Conservation (phyloP, 202 grass and related monocot species). For the Eragrostis tef region DNA sequence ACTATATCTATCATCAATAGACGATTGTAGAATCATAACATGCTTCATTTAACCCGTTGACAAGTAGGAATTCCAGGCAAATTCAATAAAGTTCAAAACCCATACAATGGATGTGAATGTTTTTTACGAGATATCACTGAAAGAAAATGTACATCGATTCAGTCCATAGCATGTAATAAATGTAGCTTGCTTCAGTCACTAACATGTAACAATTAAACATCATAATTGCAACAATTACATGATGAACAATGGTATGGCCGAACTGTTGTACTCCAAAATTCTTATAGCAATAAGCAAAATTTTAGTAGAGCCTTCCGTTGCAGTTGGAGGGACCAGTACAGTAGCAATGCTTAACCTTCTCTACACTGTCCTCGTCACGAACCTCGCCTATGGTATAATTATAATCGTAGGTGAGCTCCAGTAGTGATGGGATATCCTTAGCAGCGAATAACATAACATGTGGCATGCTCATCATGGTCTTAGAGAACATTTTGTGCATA, state of each 20-base stretch:
- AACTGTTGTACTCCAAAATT: neutral
- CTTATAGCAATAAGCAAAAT: slow-evolving; percentile 19
- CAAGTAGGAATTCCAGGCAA: neutral
- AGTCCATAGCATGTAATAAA: too few species aligned
- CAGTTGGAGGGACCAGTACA: slow-evolving; percentile 80
- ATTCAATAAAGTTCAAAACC: slow-evolving; percentile 18
- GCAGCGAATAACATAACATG: slow-evolving; percentile 85
- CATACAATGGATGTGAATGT: neutral
- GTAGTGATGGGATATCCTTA: slow-evolving; percentile 74
- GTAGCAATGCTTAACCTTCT: slow-evolving; percentile 69
- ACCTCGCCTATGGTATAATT: slow-evolving; percentile 56
- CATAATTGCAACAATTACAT: neutral
- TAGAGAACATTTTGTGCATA: slow-evolving; percentile 75
- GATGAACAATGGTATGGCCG: neutral
- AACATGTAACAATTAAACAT: slow-evolving; percentile 8
- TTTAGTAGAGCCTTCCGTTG: slow-evolving; percentile 73
- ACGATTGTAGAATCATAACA: too few species aligned
- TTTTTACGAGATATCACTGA: neutral
- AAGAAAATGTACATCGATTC: neutral
- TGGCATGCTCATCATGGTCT: slow-evolving; percentile 72
- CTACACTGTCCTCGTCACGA: slow-evolving; percentile 45
- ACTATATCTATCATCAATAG: too few species aligned
- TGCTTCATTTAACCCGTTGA: neutral
- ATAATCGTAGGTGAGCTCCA: slow-evolving; percentile 79
- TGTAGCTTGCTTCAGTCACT: too few species aligned